Evolutionary conservation across 345 rosid species (phyloP).

Genomic region (Arabidopsis thaliana): DNA sequence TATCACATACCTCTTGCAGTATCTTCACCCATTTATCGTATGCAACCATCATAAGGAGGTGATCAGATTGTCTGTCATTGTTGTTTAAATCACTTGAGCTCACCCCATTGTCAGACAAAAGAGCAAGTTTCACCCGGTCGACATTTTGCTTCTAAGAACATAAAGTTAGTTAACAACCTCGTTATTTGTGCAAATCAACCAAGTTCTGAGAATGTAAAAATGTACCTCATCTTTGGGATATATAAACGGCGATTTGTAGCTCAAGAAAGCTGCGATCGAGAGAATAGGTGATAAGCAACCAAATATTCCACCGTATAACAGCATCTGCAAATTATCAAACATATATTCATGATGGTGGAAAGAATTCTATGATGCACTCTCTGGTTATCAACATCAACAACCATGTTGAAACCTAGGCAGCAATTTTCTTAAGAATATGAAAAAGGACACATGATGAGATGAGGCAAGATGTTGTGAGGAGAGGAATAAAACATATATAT

Average conservation of each 20-base stretch:
- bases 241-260: constrained; percentile 89
- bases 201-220: constrained; percentile 15
- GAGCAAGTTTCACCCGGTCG: constrained; percentile 77
- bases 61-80: constrained; percentile 75
- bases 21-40: constrained; percentile 83
- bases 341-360: constrained; percentile 15
- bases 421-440: background rate
- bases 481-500: constrained; percentile 3
- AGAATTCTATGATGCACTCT: constrained; percentile 14
- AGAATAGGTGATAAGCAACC: constrained; percentile 96
- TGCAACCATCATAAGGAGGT: constrained; percentile 82
- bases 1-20: constrained; percentile 66
- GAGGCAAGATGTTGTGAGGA: constrained; percentile 24
- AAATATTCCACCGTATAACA: constrained; percentile 90
- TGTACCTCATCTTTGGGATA: constrained; percentile 91
- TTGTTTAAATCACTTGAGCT: constrained; percentile 56
- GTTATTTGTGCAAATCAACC: constrained; percentile 9
- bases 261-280: constrained; percentile 89
- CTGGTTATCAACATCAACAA: background rate
- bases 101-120: constrained; percentile 65
- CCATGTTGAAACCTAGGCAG: background rate
- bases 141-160: constrained; percentile 67
- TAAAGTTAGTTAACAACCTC: constrained; percentile 19
- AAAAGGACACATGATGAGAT: background rate
- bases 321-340: constrained; percentile 65